Percentiles rank a stretch among this genome's conserved stretches.
Evolutionary conservation across 1,284 basidiomycete genomes (phyloP).

Genomic region (Ustilago sp.): DNA sequence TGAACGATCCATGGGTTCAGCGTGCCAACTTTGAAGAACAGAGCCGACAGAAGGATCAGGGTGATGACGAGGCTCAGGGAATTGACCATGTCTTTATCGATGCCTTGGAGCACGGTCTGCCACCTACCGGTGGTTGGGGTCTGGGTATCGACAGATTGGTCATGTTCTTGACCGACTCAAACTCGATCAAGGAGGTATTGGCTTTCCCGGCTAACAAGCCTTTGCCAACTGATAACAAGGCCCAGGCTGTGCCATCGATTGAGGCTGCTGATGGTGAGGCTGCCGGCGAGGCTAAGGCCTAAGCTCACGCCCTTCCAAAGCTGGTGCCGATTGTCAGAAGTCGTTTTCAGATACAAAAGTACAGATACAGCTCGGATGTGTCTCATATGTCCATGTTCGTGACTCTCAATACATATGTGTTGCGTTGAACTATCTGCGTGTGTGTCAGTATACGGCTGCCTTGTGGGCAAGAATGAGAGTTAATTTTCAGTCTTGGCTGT

Average conservation of each 20-base stretch:
- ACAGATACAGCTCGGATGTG: too few species aligned
- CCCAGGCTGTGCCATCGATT: slow-evolving; percentile 28
- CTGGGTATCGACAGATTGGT: slow-evolving; percentile 58
- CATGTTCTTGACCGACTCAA: slow-evolving; percentile 62
- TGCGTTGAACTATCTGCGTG: not conserved
- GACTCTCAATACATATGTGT: not conserved
- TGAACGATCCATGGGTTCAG: slow-evolving; percentile 80
- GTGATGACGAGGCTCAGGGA: slow-evolving; percentile 97
- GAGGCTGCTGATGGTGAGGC: slow-evolving; percentile 29
- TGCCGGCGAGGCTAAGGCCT: slow-evolving; percentile 19
- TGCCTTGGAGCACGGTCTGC: slow-evolving; percentile 94
- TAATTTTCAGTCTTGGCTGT: not conserved
- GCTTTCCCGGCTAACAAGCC: slow-evolving; percentile 93
- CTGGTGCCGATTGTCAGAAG: too few species aligned
- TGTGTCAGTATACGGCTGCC: too few species aligned
- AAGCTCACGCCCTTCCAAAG: not conserved
- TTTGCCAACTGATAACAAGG: slow-evolving; percentile 47
- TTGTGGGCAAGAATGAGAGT: not conserved
- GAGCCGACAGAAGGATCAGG: slow-evolving; percentile 91
- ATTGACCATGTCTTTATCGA: slow-evolving; percentile 76
- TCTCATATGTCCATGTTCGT: not conserved
- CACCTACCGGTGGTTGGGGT: slow-evolving; percentile 86
- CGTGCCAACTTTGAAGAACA: slow-evolving; percentile 93
- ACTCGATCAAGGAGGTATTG: slow-evolving; percentile 87
- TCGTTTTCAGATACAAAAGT: too few species aligned